A percentile compares a stretch with the other conserved stretches of the same genome.
Evolutionary conservation across 2,329 filamentous ascomycete species (phyloP).

Genomic region (Graphiopsis chlorocephala): DNA sequence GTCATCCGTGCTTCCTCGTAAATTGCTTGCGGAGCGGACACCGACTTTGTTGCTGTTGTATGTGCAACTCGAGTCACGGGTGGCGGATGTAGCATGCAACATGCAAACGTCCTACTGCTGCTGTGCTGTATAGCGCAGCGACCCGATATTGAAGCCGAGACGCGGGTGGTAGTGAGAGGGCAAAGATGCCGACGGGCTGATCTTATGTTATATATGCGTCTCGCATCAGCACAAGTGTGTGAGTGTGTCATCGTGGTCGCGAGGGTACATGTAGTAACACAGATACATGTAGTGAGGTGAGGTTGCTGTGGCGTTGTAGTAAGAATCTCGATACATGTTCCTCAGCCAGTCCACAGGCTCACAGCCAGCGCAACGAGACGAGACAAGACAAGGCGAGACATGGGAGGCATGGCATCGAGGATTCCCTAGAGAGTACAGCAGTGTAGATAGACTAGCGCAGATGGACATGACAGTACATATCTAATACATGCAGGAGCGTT

Average conservation of each 20-base stretch:
- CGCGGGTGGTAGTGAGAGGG: neutral
- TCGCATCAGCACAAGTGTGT: neutral
- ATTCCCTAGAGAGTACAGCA: neutral
- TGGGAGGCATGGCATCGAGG: neutral
- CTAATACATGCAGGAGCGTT: conserved; percentile 6
- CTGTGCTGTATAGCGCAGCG: neutral
- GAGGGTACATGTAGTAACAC: neutral
- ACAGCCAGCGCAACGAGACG: neutral
- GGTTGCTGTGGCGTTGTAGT: neutral
- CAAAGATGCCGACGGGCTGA: neutral
- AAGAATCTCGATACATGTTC: neutral
- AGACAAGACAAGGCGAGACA: neutral
- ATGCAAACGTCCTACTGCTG: conserved; percentile 3
- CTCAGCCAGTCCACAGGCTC: neutral
- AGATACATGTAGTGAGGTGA: neutral
- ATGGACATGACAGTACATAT: neutral
- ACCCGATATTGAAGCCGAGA: conserved; percentile 9
- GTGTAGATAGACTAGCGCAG: neutral
- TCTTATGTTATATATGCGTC: neutral
- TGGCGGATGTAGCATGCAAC: neutral
- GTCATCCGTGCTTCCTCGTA: conserved; percentile 5
- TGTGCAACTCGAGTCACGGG: conserved; percentile 5
- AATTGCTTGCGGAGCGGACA: conserved; percentile 7
- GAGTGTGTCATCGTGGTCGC: neutral
- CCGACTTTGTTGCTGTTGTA: neutral